Conservation (phyloP, 345 rosid genomes). For the Conringia planisiliqua region DNA sequence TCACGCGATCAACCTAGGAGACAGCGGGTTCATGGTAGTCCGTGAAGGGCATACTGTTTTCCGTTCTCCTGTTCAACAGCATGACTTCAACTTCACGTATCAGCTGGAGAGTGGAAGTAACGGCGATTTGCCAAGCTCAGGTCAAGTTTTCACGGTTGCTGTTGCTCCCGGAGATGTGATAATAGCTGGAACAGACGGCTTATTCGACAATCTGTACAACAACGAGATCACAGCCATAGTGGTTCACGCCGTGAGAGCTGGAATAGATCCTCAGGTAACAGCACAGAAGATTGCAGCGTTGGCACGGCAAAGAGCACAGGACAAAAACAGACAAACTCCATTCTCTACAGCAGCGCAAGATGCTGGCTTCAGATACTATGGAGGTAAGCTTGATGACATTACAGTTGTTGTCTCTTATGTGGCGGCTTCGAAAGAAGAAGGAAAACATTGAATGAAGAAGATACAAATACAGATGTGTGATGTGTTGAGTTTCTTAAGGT, state of each 20-base stretch:
- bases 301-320: slow-evolving; percentile 90
- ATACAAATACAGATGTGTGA: slow-evolving; percentile 1
- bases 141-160: slow-evolving; percentile 79
- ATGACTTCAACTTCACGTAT: slow-evolving; percentile 88
- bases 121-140: slow-evolving; percentile 90
- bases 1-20: slow-evolving; percentile 82
- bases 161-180: slow-evolving; percentile 94
- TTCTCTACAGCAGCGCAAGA: slow-evolving; percentile 98
- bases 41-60: slow-evolving; percentile 89
- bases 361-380: slow-evolving; percentile 95
- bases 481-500: slow-evolving; percentile 15
- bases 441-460: not conserved
- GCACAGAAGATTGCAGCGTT: slow-evolving; percentile 99
- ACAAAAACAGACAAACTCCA: slow-evolving; percentile 85
- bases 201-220: slow-evolving; percentile 91
- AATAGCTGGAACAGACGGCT: slow-evolving; percentile 91
- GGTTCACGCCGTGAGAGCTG: slow-evolving; percentile 89
- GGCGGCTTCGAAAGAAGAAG: slow-evolving; percentile 42
- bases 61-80: slow-evolving; percentile 93
- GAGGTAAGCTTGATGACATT: slow-evolving; percentile 98
- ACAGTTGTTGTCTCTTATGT: slow-evolving; percentile 92
- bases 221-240: slow-evolving; percentile 94
- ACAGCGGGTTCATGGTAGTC: slow-evolving; percentile 95
- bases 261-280: slow-evolving; percentile 78
- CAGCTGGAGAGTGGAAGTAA: slow-evolving; percentile 81